Evolutionary conservation across 768 basidiomycete species (phyloP).

Genomic region (Gloeophyllum trabeum): DNA sequence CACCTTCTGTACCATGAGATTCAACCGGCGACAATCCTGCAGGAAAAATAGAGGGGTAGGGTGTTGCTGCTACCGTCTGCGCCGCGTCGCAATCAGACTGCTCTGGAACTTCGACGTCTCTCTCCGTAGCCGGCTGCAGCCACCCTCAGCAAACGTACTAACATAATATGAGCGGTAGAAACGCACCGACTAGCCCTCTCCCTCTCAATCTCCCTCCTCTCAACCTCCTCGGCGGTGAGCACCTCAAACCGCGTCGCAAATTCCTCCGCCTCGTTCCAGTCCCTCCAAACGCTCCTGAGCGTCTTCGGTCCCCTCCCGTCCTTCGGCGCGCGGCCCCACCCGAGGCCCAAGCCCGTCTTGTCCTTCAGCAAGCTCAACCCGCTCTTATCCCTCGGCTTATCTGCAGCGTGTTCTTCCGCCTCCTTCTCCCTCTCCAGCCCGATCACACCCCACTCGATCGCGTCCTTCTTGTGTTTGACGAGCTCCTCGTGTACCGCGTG

Average conservation of each 20-base stretch:
- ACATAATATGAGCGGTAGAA: neutral
- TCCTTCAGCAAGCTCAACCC: slow-evolving; percentile 58
- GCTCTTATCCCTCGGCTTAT: slow-evolving; percentile 31
- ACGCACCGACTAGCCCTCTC: slow-evolving; percentile 70
- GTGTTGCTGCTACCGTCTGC: neutral
- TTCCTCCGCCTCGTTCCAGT: slow-evolving; percentile 89
- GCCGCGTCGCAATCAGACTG: neutral
- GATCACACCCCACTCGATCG: slow-evolving; percentile 88
- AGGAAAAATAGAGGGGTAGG: too few species aligned
- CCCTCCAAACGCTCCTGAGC: slow-evolving; percentile 85
- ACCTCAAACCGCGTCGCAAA: slow-evolving; percentile 84
- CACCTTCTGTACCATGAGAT: too few species aligned
- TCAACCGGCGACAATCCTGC: too few species aligned
- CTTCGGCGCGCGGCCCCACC: slow-evolving; percentile 66
- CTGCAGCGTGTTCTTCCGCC: slow-evolving; percentile 14
- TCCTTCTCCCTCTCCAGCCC: slow-evolving; percentile 37
- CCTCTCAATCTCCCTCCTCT: slow-evolving; percentile 77
- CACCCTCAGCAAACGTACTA: neutral
- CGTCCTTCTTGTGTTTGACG: slow-evolving; percentile 90
- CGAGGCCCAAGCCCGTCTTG: slow-evolving; percentile 71
- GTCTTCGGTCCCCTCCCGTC: slow-evolving; percentile 74
- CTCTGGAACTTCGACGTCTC: slow-evolving; percentile 60
- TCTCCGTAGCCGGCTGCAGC: slow-evolving; percentile 43
- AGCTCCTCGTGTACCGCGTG: slow-evolving; percentile 95
- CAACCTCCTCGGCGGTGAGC: slow-evolving; percentile 83